Evolutionary conservation across 2,329 filamentous ascomycete genomes (phyloP).

Genomic region (Periconia digitata): DNA sequence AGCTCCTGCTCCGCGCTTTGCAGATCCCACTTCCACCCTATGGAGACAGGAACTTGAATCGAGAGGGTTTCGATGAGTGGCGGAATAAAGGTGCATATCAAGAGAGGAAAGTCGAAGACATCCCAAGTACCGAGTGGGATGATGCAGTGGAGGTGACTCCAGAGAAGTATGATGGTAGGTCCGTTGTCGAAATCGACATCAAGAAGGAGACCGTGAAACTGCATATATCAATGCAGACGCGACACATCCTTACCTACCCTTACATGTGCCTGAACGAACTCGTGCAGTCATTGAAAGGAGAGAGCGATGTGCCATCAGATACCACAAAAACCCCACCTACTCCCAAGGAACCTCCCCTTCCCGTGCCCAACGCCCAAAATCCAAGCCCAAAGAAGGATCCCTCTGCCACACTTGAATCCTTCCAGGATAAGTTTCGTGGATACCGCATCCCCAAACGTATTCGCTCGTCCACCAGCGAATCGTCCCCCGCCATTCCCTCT

Average conservation of each 20-base stretch:
- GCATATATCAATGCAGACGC: constrained; percentile 10
- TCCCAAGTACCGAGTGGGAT: no score
- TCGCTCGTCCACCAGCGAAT: no score
- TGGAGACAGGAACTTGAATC: constrained; percentile 23
- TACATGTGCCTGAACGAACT: constrained; percentile 21
- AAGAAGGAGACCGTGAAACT: constrained; percentile 9
- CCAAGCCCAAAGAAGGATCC: neutral
- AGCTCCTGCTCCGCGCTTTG: constrained; percentile 22
- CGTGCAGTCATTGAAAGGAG: constrained; percentile 6
- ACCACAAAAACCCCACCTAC: neutral
- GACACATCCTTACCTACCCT: constrained; percentile 22
- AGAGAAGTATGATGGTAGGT: no score
- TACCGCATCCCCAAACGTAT: constrained; percentile 1
- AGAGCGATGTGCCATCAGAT: neutral
- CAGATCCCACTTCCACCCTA: constrained; percentile 12
- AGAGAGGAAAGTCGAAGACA: constrained; percentile 3
- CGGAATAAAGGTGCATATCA: constrained; percentile 14
- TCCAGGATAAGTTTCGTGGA: neutral
- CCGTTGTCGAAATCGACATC: constrained; percentile 12
- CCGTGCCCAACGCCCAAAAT: neutral
- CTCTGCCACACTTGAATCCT: neutral
- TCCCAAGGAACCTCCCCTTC: neutral
- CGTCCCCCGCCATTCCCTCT: no score
- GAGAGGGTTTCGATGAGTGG: constrained; percentile 21
- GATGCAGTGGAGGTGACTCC: neutral